Percentiles rank a stretch among this genome's conserved stretches.
Conservation (phyloP, 2,329 filamentous ascomycete species). For the Thielaviopsis euricoi region DNA sequence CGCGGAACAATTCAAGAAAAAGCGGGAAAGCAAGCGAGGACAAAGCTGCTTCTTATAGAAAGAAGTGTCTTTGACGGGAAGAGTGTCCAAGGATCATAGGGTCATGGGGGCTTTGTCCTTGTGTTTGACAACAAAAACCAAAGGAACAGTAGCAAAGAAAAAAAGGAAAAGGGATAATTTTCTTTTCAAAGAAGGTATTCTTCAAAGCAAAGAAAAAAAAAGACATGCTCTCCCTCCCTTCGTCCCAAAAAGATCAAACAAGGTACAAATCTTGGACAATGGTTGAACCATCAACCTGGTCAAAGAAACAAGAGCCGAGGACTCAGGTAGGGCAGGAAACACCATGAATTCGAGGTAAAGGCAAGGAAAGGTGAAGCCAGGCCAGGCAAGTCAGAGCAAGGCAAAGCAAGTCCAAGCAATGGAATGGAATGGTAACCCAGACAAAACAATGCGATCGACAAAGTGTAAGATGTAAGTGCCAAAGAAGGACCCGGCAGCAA, state of each 20-base stretch:
- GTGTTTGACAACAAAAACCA: too few species aligned
- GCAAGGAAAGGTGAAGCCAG: too few species aligned
- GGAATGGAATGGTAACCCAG: neutral
- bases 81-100: neutral
- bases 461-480: neutral
- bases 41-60: neutral
- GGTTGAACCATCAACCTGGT: slow-evolving; percentile 1
- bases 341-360: too few species aligned
- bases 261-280: neutral
- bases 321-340: neutral
- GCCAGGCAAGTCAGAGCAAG: too few species aligned
- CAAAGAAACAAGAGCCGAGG: neutral
- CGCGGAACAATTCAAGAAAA: neutral
- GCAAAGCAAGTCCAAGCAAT: too few species aligned
- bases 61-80: neutral
- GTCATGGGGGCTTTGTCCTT: too few species aligned
- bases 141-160: too few species aligned
- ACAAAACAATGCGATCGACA: neutral
- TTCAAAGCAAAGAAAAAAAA: neutral
- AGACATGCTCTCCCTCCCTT: neutral
- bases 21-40: neutral
- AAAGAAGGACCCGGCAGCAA: neutral
- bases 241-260: too few species aligned
- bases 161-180: neutral
- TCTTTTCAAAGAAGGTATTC: neutral